Base-by-base conservation (phyloP, 306 rosid genomes). In the Potentilla sterilis region DNA sequence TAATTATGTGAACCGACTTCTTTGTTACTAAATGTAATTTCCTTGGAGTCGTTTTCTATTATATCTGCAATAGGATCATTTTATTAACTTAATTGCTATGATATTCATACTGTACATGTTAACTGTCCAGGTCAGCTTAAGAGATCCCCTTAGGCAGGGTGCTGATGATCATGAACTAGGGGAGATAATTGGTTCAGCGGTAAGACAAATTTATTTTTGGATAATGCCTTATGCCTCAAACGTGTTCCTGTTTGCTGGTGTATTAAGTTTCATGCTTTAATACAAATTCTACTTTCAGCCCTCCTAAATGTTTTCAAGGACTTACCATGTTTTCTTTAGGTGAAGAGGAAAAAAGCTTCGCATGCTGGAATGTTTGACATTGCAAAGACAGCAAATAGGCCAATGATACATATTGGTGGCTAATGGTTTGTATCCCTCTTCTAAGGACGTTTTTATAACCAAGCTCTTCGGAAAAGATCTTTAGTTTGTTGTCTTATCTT, bases 391-490 rank as follows among this genome's bases (percentile, higher is more conserved):
- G 84, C 93, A 76, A 95, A 95, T 73, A 87, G 97, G 90, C 97
- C 98, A 13, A 92, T 95, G 98, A 90, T 95, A 73, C 98, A 90
- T 84, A 90, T 95, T 44, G 98, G 98, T 42, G 98, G 98, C 86
- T 92, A 82, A 87, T 88, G 83, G 80, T 68, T 75, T 81, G 61
- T 83, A 46, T 74, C 6, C 10, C 37, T 37, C 38, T 19, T 11
- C 21, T 9, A 49, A 37, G 46, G 10, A 49, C 2, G 15, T 69
- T 9, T 28, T 32, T 9, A 18, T 69, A 3, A 16, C 43, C 59
- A 51, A 49, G 37, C 46, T 49, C 34, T 70, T 49, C 3, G 18
- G 19, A 34, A 40, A 35, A 11, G 34, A 9, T 70, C 6, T 34
- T 37, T 48, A 48, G 44, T 48, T 6, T 62, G 21, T 14, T 34